A percentile compares a stretch with the other conserved stretches of the same genome.
These are phyloP conservation scores for Tulasnella sp. DNA, from an alignment of 768 basidiomycete genomes.

Conservation along the genomic window DNA sequence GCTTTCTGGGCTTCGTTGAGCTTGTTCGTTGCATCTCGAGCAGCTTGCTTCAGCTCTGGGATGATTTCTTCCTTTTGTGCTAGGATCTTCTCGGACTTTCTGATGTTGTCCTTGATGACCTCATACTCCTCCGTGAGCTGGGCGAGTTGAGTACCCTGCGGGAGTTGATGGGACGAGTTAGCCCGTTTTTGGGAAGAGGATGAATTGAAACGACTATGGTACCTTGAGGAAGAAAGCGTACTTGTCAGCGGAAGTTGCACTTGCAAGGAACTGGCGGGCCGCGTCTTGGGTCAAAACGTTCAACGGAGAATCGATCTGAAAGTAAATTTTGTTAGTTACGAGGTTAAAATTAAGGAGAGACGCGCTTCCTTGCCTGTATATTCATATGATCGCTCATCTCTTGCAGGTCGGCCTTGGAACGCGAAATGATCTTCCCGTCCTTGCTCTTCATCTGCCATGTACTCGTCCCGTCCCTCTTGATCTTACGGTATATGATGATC, in stretches of 20 bases:
- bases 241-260: slow-evolving; percentile 70
- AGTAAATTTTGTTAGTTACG: not conserved
- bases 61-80: slow-evolving; percentile 63
- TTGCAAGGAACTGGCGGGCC: slow-evolving; percentile 74
- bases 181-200: not conserved
- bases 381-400: slow-evolving; percentile 93
- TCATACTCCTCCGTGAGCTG: slow-evolving; percentile 85
- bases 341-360: not conserved
- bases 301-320: slow-evolving; percentile 79
- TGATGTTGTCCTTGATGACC: slow-evolving; percentile 59
- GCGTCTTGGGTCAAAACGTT: slow-evolving; percentile 85
- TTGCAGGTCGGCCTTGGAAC: slow-evolving; percentile 73
- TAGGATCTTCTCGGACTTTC: slow-evolving; percentile 53
- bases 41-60: slow-evolving; percentile 57
- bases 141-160: slow-evolving; percentile 78
- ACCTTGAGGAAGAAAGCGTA: slow-evolving; percentile 54
- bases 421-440: slow-evolving; percentile 55
- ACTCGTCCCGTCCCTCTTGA: slow-evolving; percentile 64
- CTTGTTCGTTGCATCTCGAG: slow-evolving; percentile 46
- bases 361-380: slow-evolving; percentile 54
- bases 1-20: slow-evolving; percentile 69
- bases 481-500: slow-evolving; percentile 73
- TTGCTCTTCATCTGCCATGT: slow-evolving; percentile 74
- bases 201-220: too few relatives aligned
- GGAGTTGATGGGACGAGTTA: too few relatives aligned